These are phyloP conservation scores for Colletotrichum limetticola DNA, from an alignment of 2,329 filamentous ascomycete species.

Conservation along the genomic window DNA sequence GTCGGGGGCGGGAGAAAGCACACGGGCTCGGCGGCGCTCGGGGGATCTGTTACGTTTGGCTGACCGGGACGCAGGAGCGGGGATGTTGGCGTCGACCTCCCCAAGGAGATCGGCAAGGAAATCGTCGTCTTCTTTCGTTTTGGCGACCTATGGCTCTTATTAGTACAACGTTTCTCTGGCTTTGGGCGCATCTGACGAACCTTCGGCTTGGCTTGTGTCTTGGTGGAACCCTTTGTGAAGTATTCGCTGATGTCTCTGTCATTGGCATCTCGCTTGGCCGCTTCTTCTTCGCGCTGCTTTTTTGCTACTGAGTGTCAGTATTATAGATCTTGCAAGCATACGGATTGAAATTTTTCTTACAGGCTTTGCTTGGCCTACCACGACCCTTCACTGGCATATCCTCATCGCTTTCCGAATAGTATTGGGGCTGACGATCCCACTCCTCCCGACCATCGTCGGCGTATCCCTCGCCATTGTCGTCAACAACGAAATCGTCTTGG, in stretches of 20 bases:
- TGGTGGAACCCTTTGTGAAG: conserved; percentile 81
- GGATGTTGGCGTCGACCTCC: conserved; percentile 84
- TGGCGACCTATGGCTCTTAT: conserved; percentile 65
- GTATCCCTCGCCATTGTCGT: conserved; percentile 97
- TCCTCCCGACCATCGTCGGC: conserved; percentile 96
- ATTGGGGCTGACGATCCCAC: conserved; percentile 78
- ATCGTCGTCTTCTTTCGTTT: conserved; percentile 87
- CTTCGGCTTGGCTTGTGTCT: conserved; percentile 81
- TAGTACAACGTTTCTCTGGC: not conserved
- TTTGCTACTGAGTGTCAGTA: conserved; percentile 70
- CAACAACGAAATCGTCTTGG: conserved; percentile 97
- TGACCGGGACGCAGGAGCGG: conserved; percentile 63
- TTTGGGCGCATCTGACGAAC: conserved; percentile 54
- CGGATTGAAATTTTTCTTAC: conserved; percentile 47
- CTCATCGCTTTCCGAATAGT: conserved; percentile 80
- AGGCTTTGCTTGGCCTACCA: conserved; percentile 61
- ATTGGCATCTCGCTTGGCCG: conserved; percentile 85
- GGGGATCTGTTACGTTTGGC: conserved; percentile 76
- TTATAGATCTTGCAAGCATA: not conserved
- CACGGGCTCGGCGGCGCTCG: conserved; percentile 81
- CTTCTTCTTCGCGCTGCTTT: conserved; percentile 87
- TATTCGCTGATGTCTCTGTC: conserved; percentile 95
- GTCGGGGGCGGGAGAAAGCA: conserved; percentile 78
- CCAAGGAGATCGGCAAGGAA: conserved; percentile 88
- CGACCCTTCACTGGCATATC: conserved; percentile 61